These are phyloP conservation scores for Colletotrichum plurivorum DNA, from an alignment of 2,329 filamentous ascomycete genomes.

Conservation along the genomic window DNA sequence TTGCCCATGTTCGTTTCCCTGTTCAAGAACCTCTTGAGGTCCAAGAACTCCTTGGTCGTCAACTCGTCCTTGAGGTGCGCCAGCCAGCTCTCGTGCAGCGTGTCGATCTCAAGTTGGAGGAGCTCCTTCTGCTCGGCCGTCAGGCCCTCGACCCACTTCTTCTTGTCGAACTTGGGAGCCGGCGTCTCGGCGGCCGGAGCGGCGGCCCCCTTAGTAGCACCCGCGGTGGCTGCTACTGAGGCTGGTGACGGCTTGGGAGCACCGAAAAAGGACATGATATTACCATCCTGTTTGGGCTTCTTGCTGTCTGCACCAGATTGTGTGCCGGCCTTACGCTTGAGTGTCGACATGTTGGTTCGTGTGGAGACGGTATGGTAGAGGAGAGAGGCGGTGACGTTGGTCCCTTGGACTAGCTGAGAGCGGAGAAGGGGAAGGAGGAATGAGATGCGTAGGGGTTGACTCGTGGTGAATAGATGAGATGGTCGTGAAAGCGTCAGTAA, in stretches of 20 bases:
- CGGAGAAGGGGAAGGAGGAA: constrained; percentile 4
- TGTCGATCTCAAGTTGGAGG: constrained; percentile 91
- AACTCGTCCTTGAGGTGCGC: constrained; percentile 90
- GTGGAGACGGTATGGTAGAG: neutral
- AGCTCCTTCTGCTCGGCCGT: constrained; percentile 86
- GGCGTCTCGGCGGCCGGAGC: constrained; percentile 48
- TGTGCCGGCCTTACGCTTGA: constrained; percentile 77
- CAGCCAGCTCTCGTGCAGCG: constrained; percentile 92
- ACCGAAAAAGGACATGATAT: constrained; percentile 92
- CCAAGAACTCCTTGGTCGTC: constrained; percentile 82
- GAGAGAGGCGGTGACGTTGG: constrained; percentile 15
- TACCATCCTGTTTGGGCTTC: constrained; percentile 81
- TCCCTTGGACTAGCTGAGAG: constrained; percentile 18
- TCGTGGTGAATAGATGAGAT: constrained; percentile 16
- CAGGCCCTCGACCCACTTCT: constrained; percentile 86
- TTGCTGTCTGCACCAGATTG: constrained; percentile 67
- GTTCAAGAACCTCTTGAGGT: constrained; percentile 89
- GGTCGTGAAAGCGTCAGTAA: constrained; percentile 15
- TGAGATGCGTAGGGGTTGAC: constrained; percentile 7
- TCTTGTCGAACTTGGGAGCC: constrained; percentile 82
- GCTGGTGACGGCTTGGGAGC: constrained; percentile 69
- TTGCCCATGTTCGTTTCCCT: constrained; percentile 80
- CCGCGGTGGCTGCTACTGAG: constrained; percentile 45
- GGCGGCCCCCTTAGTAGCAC: constrained; percentile 28
- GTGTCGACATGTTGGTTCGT: constrained; percentile 62